phyloP scores from a whole-genome alignment of 768 basidiomycete genomes.

The Tricholoma sp. region DNA sequence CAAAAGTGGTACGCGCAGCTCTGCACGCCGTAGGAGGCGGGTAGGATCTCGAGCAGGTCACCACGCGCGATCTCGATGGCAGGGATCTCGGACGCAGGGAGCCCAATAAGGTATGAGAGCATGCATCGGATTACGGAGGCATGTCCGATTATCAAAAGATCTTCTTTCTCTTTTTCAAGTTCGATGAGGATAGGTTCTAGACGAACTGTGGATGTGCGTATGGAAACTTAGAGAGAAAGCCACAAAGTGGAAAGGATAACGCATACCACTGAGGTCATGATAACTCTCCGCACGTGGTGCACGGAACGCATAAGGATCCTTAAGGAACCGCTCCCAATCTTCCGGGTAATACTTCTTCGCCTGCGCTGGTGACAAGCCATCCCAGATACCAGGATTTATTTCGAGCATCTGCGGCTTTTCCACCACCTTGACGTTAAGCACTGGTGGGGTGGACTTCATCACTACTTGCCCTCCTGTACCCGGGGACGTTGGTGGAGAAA shows the following conservation, averaged over 20 bases:
- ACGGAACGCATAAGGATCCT: constrained; percentile 89
- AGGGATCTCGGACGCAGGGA: constrained; percentile 94
- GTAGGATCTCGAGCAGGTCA: constrained; percentile 90
- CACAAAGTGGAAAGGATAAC: constrained; percentile 4
- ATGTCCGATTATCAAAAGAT: constrained; percentile 94
- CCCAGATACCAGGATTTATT: constrained; percentile 98
- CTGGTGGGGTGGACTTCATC: constrained; percentile 11
- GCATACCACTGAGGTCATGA: constrained; percentile 82
- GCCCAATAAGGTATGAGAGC: constrained; percentile 86
- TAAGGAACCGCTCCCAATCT: constrained; percentile 90
- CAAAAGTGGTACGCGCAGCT: constrained; percentile 90
- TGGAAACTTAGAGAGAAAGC: background rate
- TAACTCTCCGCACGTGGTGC: constrained; percentile 96
- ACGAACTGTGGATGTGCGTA: constrained; percentile 51
- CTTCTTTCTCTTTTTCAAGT: constrained; percentile 89
- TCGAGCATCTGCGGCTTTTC: constrained; percentile 97
- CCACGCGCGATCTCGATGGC: constrained; percentile 96
- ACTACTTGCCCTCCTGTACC: constrained; percentile 6
- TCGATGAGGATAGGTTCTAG: constrained; percentile 92
- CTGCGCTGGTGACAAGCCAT: constrained; percentile 87
- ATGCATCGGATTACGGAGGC: constrained; percentile 97
- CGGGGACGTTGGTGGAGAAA: constrained; percentile 5
- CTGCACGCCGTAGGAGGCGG: constrained; percentile 85
- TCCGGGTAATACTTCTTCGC: constrained; percentile 87
- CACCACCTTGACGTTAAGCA: constrained; percentile 74